phyloP scores from a whole-genome alignment of 169 alveolate species.

The Amoebophrya sp. region DNA sequence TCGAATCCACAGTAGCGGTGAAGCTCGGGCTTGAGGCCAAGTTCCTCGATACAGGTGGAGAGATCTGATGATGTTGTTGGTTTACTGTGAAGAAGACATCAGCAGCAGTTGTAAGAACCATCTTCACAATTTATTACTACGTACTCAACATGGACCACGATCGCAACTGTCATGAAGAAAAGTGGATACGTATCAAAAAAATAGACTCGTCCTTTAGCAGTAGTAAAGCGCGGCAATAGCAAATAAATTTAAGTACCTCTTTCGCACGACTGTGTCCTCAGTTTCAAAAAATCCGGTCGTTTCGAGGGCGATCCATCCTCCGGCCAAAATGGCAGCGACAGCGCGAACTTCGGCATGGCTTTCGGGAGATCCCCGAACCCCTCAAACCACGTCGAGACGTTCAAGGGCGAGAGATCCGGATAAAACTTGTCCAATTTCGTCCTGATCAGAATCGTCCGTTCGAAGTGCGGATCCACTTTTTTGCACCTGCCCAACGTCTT shows the following conservation, averaged over 20 bases:
- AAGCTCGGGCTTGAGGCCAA: not conserved
- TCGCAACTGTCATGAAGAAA: too few species aligned
- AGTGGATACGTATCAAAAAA: not conserved
- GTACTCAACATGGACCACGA: too few species aligned
- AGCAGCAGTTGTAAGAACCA: too few species aligned
- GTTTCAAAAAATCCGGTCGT: not conserved
- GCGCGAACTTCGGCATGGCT: conserved; percentile 9
- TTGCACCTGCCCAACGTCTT: conserved; percentile 27
- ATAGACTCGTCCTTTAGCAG: not conserved
- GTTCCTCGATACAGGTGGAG: not conserved
- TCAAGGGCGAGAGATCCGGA: conserved; percentile 13
- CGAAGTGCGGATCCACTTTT: conserved; percentile 26
- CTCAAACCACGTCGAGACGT: conserved; percentile 23
- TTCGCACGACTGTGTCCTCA: conserved; percentile 14
- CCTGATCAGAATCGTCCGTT: conserved; percentile 26
- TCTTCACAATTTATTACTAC: too few species aligned
- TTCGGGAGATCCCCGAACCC: conserved; percentile 36
- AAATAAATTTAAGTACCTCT: not conserved
- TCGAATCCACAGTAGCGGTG: not conserved
- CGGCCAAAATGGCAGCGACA: conserved; percentile 32
- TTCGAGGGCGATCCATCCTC: not conserved
- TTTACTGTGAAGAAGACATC: too few species aligned
- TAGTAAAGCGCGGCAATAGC: not conserved
- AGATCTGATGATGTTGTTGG: not conserved
- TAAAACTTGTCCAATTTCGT: conserved; percentile 34